Percentiles rank a stretch among this genome's conserved stretches.
Conservation (phyloP, 371 early-diverging fungal species). For the Choanephora cucurbitarum region DNA sequence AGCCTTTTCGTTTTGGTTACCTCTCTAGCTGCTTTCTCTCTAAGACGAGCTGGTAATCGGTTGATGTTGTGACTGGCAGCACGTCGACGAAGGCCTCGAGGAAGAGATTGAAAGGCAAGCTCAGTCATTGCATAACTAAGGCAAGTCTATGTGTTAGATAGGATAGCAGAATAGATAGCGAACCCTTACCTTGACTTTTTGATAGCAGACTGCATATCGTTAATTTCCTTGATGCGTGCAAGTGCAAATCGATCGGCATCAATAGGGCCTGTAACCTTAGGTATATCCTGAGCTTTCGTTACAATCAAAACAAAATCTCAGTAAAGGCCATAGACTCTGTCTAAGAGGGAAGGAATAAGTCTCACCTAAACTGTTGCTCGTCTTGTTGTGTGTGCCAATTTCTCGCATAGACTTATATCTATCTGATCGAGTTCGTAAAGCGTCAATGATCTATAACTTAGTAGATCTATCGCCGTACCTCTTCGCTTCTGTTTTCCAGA, state of each 20-base stretch:
- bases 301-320: not conserved
- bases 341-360: not conserved
- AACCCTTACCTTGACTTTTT: conserved; percentile 47
- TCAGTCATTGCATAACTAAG: conserved; percentile 58
- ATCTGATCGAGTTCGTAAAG: not conserved
- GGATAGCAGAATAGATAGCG: not conserved
- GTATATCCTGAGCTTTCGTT: conserved; percentile 11
- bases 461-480: conserved; percentile 6
- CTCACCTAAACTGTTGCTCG: conserved; percentile 17
- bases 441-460: not conserved
- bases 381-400: conserved; percentile 14
- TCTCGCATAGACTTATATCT: conserved; percentile 21
- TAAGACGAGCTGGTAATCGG: conserved; percentile 76
- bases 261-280: conserved; percentile 23
- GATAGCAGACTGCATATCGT: conserved; percentile 76
- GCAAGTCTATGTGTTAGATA: too few species aligned
- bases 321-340: not conserved
- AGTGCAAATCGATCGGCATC: conserved; percentile 27
- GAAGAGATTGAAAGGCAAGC: conserved; percentile 86
- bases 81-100: conserved; percentile 86
- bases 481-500: conserved; percentile 24
- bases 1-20: too few species aligned
- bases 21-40: conserved; percentile 74
- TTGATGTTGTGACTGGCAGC: conserved; percentile 92
- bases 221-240: conserved; percentile 81